Base-by-base conservation (phyloP, 2,329 filamentous ascomycete genomes). In the Triangularia verruculosa region DNA sequence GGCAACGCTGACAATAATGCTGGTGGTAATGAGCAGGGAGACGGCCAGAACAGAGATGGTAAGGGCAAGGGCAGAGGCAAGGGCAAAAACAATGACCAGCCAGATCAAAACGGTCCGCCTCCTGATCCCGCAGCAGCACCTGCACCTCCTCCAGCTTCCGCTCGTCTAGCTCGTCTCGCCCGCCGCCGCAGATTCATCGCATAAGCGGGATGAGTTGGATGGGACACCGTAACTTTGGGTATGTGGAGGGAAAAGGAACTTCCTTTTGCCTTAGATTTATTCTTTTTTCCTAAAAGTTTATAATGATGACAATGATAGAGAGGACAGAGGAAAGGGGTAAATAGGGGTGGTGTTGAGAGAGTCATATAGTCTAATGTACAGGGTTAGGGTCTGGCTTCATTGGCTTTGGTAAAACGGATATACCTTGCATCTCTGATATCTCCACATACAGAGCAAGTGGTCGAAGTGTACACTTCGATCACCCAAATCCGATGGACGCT, bases 31-130 rank as follows among this genome's bases (percentile, higher is more conserved):
- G 62, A 53, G 30, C 39, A 61, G 39, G 27, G 77, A 78, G 34
- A 79, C 79, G 57, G 79, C 79, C 57, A 74, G 27, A 34, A 43
- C n/a, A 55, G 34, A 20, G 55, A 55, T 28, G 47, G 30, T 25
- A 59, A 57, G 57, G 17, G 60, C 15, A 57, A 47, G 62, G 51
- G 51, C 3, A 54, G 27, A 12, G 47, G 27, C 59, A 59, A 59
- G 54, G 57, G 17, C 61, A 25, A 57, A 30, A 63, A 59, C 53
- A 66, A 53, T 13, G 57, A 12, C 51, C 51, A 59, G 6, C 43
- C 27, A 20, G 28, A 55, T 7, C 54, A 62, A 43, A 43, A 57
- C 32, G 61, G 55, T 17, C 61, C 59, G n/a, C 22, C 24, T 7
- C 12, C 7, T 28, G 22, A 27, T 25, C 20, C 51, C 12, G 51